Conservation (phyloP, 495 filamentous ascomycete genomes). For the Halenospora varia region DNA sequence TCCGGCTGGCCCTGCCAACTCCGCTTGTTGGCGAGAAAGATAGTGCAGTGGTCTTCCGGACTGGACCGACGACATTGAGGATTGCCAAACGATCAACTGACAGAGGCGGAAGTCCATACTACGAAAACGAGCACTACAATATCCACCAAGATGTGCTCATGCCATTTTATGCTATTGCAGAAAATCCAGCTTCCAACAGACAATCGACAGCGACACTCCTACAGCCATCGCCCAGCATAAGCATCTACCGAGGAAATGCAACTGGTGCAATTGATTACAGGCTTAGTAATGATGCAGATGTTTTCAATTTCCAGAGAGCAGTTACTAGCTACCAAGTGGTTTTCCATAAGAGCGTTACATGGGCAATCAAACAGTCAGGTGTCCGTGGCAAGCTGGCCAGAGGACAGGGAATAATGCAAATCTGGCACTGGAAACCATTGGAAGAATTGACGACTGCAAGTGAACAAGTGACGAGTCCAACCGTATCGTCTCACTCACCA, state of each 20-base stretch:
- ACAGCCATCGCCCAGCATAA: neutral
- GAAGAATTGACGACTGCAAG: neutral
- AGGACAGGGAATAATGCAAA: neutral
- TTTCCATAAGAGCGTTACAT: neutral
- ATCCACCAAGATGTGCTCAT: conserved; percentile 4
- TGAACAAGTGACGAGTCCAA: neutral
- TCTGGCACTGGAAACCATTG: conserved; percentile 12
- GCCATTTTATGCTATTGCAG: conserved; percentile 1
- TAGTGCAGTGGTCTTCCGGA: conserved; percentile 2
- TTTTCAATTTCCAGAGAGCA: conserved; percentile 5
- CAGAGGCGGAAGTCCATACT: neutral
- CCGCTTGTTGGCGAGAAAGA: neutral
- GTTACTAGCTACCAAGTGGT: conserved; percentile 8
- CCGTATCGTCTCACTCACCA: neutral
- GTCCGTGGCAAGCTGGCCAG: neutral
- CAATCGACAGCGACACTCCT: neutral
- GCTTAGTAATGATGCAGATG: neutral
- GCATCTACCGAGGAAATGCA: neutral
- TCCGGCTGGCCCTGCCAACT: neutral
- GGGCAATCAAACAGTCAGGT: conserved; percentile 4
- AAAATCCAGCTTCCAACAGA: neutral
- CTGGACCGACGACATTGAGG: neutral
- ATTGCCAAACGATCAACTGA: neutral
- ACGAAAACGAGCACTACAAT: conserved; percentile 5
- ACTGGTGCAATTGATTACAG: neutral